Percentiles rank a stretch among this genome's conserved stretches.
phyloP scores from a whole-genome alignment of 805 yeast genomes.

The Hermanozyma aechmeae region DNA sequence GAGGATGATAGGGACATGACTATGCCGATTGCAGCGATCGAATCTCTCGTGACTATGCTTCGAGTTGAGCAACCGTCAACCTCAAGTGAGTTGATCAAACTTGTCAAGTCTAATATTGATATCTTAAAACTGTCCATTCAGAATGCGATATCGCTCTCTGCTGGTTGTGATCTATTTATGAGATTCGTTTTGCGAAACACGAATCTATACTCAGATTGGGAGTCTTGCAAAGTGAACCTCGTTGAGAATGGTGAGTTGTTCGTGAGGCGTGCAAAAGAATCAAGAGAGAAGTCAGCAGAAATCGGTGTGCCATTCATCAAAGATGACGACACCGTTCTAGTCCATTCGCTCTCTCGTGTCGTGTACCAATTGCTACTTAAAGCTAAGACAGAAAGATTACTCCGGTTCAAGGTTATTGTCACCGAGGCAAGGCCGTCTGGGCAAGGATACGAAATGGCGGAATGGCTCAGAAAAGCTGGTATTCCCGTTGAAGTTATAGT shows the following conservation, averaged over 20 bases:
- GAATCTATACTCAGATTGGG: conserved; percentile 89
- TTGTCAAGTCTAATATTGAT: conserved; percentile 68
- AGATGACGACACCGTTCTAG: conserved; percentile 85
- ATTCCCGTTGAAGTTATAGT: conserved; percentile 85
- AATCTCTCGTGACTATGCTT: conserved; percentile 78
- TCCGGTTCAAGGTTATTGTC: conserved; percentile 82
- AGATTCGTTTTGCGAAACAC: conserved; percentile 86
- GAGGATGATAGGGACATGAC: conserved; percentile 94
- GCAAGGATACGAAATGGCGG: conserved; percentile 67
- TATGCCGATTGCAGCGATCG: conserved; percentile 99
- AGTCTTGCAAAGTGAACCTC: conserved; percentile 75
- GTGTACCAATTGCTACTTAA: conserved; percentile 65
- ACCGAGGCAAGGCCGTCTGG: conserved; percentile 88
- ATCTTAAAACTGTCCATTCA: conserved; percentile 71
- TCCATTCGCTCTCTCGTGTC: conserved; percentile 89
- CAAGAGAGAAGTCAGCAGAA: conserved; percentile 80
- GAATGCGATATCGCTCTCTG: conserved; percentile 86
- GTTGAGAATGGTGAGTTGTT: conserved; percentile 92
- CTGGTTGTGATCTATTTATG: conserved; percentile 96
- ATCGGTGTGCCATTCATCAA: conserved; percentile 82
- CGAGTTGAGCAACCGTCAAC: conserved; percentile 83
- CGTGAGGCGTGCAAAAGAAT: conserved; percentile 82
- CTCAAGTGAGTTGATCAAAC: conserved; percentile 81
- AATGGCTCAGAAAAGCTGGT: conserved; percentile 53
- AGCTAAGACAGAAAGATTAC: conserved; percentile 64